Evolutionary conservation across 371 early-diverging fungal genomes (phyloP).

Genomic region (Synchytrium microbalum): DNA sequence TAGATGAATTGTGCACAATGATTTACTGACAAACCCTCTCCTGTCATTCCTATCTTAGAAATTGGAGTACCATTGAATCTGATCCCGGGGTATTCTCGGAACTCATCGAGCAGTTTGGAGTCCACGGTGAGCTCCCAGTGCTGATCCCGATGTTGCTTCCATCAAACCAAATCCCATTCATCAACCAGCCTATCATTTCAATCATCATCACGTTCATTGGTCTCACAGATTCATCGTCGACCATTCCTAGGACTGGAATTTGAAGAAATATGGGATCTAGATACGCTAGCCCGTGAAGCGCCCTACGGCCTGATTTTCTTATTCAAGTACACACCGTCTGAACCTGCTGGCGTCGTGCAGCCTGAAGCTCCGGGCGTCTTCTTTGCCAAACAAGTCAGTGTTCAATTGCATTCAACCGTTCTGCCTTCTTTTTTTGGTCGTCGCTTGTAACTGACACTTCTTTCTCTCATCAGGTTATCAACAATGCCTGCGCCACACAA

Average conservation of each 20-base stretch:
- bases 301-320: constrained; percentile 81
- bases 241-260: not conserved
- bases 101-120: constrained; percentile 75
- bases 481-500: constrained; percentile 93
- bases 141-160: too few relatives aligned
- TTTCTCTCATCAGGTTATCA: too few relatives aligned
- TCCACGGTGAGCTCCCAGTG: constrained; percentile 69
- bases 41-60: constrained; percentile 11
- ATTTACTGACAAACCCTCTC: not conserved
- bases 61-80: constrained; percentile 84
- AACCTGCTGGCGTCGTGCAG: not conserved
- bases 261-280: constrained; percentile 9
- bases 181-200: too few relatives aligned
- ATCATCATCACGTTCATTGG: too few relatives aligned
- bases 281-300: constrained; percentile 32
- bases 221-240: too few relatives aligned
- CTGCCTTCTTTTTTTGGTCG: too few relatives aligned
- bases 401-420: too few relatives aligned
- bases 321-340: constrained; percentile 41
- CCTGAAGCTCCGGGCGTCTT: constrained; percentile 42
- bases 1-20: not conserved
- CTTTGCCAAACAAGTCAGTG: constrained; percentile 67
- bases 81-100: constrained; percentile 92
- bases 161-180: too few relatives aligned
- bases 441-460: too few relatives aligned